A percentile compares a stretch with the other conserved stretches of the same genome.
phyloP scores from a whole-genome alignment of 306 rosid species.

The Glycine latifolia region DNA sequence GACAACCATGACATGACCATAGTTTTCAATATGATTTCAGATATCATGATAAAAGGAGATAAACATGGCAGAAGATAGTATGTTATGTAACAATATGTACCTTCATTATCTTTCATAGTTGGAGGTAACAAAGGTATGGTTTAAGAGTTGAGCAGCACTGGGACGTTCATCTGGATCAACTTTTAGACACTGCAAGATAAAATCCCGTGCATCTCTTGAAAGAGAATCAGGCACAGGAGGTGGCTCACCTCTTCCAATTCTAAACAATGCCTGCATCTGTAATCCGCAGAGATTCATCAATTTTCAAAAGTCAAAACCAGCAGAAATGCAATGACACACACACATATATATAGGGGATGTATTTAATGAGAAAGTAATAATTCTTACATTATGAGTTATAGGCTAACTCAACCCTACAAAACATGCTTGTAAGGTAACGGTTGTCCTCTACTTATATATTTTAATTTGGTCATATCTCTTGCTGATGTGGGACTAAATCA shows the following conservation, averaged over 20 bases:
- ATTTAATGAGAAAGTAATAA: not conserved
- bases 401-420: too few relatives aligned
- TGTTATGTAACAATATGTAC: conserved; percentile 46
- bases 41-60: not conserved
- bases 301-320: conserved; percentile 36
- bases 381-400: too few relatives aligned
- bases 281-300: conserved; percentile 44
- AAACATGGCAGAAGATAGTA: conserved; percentile 24
- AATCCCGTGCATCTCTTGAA: conserved; percentile 75
- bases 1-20: conserved; percentile 1
- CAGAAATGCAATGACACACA: conserved; percentile 25
- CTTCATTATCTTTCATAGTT: conserved; percentile 50
- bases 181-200: conserved; percentile 74
- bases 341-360: not conserved
- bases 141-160: conserved; percentile 70
- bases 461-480: too few relatives aligned
- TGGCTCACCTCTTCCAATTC: conserved; percentile 81
- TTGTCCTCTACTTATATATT: too few relatives aligned
- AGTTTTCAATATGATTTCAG: conserved; percentile 21
- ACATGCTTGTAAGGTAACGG: too few relatives aligned
- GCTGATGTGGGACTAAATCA: too few relatives aligned
- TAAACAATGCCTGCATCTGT: conserved; percentile 85
- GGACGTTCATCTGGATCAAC: conserved; percentile 74
- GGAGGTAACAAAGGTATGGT: conserved; percentile 64
- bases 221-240: conserved; percentile 79